A percentile compares a stretch with the other conserved stretches of the same genome.
Conservation (phyloP, 1,139 yeast genomes). For the Nakaseomyces nivariensis region DNA sequence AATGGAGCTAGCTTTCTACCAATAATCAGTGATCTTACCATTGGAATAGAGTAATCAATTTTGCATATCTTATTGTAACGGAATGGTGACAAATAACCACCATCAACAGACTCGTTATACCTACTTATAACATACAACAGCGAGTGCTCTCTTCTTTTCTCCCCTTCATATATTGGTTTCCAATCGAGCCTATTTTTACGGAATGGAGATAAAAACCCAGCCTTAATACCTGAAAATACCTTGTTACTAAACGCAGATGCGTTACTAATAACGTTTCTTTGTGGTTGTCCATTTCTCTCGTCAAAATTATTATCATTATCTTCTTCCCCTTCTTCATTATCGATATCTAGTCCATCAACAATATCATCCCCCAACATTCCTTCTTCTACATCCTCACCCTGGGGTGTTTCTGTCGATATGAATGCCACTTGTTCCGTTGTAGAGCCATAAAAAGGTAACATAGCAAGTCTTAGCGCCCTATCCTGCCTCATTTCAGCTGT, state of each 20-base stretch:
- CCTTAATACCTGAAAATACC: background rate
- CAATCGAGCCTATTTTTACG: background rate
- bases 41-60: conserved; percentile 57
- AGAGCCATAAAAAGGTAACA: background rate
- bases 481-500: background rate
- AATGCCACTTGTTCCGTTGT: background rate
- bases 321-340: background rate
- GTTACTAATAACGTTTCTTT: background rate
- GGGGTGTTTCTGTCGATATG: background rate
- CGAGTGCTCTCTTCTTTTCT: background rate
- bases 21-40: conserved; percentile 55
- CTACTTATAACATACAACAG: conserved; percentile 39
- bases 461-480: background rate
- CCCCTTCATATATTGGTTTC: background rate
- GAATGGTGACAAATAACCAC: conserved; percentile 71
- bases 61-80: conserved; percentile 66
- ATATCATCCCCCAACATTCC: background rate
- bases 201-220: background rate
- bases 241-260: background rate
- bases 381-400: too few relatives aligned
- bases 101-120: conserved; percentile 53
- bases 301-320: background rate
- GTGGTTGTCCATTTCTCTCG: background rate
- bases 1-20: conserved; percentile 76
- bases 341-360: too few relatives aligned